Base-by-base conservation (phyloP, 352 stramenopile genomes). In the Globisporangium acanthophoron region DNA sequence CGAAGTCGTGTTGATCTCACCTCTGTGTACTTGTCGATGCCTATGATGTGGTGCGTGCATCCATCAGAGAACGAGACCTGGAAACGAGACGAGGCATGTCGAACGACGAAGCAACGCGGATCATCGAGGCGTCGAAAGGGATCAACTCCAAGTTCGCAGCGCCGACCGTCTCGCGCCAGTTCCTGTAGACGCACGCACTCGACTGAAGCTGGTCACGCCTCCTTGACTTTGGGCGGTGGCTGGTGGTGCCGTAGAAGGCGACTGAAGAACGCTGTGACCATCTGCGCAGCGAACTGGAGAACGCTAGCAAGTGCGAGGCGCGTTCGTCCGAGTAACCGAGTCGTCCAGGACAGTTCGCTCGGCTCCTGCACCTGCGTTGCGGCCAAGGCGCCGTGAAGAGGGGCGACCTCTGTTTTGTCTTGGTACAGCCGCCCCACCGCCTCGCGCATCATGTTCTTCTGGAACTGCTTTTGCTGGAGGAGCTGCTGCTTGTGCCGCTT, bases 111-210 rank as follows among this genome's bases (percentile, higher is more conserved):
- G 85, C 85, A 11, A 67, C 86, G 9, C 69, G 74, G 33, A 88
- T 95, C 70, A 87, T 95, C 58, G 71, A 74, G 16, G 77, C 81
- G 20, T 87, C 83, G 9, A 83, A 85, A 54, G 66, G 89, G 51
- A 90, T 95, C 53, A 88, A 88, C 60, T 89, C 81, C 56, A 91
- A 91, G 73, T 95, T 95, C 56, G 90, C 85, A 16, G 78, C 81
- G 11, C 85, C 85, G 6, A 92, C 79, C 27, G 82, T 95, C 47
- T 81, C 85, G 43, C 71, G 85, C 39, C 81, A 92, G 66, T 95
- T 95, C 67, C 70, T 94, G 54, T 94, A 81, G 39, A 20, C 33
- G 1, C 5, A 37, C 33, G 6, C 33, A 12, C 33, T 27, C 24
- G 24, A 27, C 1, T 12, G 20, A 4, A 52, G 16, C 16, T 12